These are phyloP conservation scores for Ogataea pini DNA, from an alignment of 805 yeast genomes.

Conservation along the genomic window DNA sequence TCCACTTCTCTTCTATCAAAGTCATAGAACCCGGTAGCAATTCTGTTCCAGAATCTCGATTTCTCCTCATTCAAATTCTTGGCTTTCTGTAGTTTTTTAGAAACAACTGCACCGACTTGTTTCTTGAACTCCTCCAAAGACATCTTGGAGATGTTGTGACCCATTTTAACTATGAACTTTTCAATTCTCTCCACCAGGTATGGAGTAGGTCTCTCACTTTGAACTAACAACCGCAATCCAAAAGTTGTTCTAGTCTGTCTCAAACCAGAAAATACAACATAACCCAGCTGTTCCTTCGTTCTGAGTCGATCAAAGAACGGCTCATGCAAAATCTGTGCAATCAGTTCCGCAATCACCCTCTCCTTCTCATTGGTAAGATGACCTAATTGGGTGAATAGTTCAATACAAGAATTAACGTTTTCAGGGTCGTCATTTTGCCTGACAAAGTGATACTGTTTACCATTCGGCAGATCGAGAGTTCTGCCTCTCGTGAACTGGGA, in stretches of 20 bases:
- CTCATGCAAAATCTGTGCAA: slow-evolving; percentile 74
- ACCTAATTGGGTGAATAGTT: slow-evolving; percentile 72
- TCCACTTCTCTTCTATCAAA: slow-evolving; percentile 59
- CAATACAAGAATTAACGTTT: slow-evolving; percentile 83
- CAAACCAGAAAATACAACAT: slow-evolving; percentile 82
- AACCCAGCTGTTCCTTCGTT: slow-evolving; percentile 94
- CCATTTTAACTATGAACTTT: slow-evolving; percentile 52
- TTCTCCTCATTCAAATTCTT: slow-evolving; percentile 82
- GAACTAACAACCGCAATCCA: slow-evolving; percentile 75
- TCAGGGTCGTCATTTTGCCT: slow-evolving; percentile 57
- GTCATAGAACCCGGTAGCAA: slow-evolving; percentile 77
- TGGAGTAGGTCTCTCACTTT: slow-evolving; percentile 75
- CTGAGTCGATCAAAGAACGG: slow-evolving; percentile 89
- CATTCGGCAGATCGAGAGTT: slow-evolving; percentile 43
- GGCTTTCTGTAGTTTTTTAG: slow-evolving; percentile 65
- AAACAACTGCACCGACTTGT: slow-evolving; percentile 68
- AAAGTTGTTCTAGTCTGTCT: slow-evolving; percentile 68
- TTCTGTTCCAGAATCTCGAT: slow-evolving; percentile 60
- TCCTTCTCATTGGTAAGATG: slow-evolving; percentile 42
- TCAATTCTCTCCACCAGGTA: slow-evolving; percentile 78
- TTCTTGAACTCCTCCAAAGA: slow-evolving; percentile 64
- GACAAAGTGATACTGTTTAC: slow-evolving; percentile 47
- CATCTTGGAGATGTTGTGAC: slow-evolving; percentile 49
- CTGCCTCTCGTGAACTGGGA: slow-evolving; percentile 47
- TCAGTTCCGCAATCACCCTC: slow-evolving; percentile 58